These are phyloP conservation scores for Senna siamea DNA, from an alignment of 306 rosid species.

Conservation along the genomic window DNA sequence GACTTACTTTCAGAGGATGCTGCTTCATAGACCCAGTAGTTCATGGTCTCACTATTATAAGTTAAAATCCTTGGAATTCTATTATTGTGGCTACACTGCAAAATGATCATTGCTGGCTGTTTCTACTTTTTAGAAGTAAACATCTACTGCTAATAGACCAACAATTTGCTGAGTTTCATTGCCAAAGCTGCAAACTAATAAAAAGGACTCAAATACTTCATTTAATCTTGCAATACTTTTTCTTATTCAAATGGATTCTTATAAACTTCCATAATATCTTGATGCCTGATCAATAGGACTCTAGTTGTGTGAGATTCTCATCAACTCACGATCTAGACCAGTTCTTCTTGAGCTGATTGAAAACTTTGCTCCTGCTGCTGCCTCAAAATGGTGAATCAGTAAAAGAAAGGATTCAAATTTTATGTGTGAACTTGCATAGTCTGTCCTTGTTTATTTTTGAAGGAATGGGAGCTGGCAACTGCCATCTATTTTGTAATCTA, in stretches of 20 bases:
- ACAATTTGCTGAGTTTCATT: background rate
- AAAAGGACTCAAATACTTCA: background rate
- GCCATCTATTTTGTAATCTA: conserved; percentile 12
- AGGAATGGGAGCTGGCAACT: background rate
- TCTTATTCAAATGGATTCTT: conserved; percentile 19
- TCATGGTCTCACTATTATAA: conserved; percentile 9
- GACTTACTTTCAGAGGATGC: background rate
- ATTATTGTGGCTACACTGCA: conserved; percentile 7
- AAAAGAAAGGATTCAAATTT: background rate
- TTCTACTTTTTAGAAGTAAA: background rate
- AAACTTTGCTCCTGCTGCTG: conserved; percentile 9
- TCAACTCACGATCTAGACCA: background rate
- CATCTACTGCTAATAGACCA: conserved; percentile 2
- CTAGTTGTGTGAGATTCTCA: conserved; percentile 12
- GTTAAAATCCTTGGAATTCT: background rate
- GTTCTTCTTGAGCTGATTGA: conserved; percentile 6
- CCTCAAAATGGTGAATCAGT: background rate
- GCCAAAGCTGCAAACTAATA: conserved; percentile 15
- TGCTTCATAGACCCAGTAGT: background rate
- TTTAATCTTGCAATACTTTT: background rate
- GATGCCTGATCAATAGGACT: background rate
- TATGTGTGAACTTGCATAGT: background rate
- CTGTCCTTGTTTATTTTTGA: background rate
- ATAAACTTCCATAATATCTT: background rate
- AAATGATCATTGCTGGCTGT: conserved; percentile 12